These are phyloP conservation scores for Solanum rostratum DNA, from an alignment of 257 asterid species.

Conservation along the genomic window DNA sequence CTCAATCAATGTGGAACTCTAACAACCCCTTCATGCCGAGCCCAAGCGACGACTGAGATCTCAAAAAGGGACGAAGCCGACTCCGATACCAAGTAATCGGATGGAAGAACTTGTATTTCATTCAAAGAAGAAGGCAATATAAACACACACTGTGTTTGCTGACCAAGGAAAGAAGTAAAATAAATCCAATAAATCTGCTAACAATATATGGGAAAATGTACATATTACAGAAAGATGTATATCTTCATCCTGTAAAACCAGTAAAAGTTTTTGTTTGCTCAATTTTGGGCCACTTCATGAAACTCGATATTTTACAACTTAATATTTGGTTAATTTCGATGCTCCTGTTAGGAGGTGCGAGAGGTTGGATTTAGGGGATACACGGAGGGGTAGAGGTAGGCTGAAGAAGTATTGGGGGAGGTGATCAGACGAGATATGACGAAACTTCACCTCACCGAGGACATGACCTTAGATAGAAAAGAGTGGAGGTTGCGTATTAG, in stretches of 20 bases:
- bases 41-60: background rate
- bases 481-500: too few relatives aligned
- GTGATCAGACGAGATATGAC: too few relatives aligned
- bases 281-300: background rate
- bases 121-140: background rate
- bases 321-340: background rate
- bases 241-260: background rate
- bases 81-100: background rate
- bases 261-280: background rate
- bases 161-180: background rate
- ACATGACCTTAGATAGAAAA: too few relatives aligned
- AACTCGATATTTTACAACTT: background rate
- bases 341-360: too few relatives aligned
- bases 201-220: background rate
- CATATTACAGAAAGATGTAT: background rate
- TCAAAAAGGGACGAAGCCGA: background rate
- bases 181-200: background rate
- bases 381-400: too few relatives aligned
- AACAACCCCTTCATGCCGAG: background rate
- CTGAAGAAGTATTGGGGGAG: too few relatives aligned
- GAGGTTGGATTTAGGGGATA: too few relatives aligned
- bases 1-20: background rate
- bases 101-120: background rate
- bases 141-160: background rate
- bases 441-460: too few relatives aligned